A percentile compares a stretch with the other conserved stretches of the same genome.
Conservation (phyloP, 148 eudicot genomes). For the Limonium bicolor region DNA sequence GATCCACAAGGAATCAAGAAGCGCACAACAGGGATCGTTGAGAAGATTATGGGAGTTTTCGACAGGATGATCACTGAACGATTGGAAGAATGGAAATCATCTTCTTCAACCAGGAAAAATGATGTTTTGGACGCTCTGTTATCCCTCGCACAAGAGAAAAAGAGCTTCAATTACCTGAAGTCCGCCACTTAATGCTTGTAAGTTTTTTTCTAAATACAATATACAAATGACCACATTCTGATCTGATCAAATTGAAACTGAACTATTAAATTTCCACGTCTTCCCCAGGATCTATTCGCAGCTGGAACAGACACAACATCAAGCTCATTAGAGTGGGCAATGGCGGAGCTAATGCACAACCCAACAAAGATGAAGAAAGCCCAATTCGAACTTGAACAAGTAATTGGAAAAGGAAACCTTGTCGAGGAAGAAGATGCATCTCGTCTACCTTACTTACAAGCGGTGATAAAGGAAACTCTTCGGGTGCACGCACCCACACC, state of each 20-base stretch:
- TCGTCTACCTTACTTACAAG: conserved; percentile 10
- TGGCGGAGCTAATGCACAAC: too few species aligned
- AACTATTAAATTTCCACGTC: too few species aligned
- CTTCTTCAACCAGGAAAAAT: not conserved
- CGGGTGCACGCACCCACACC: conserved; percentile 4
- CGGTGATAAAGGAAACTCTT: conserved; percentile 5
- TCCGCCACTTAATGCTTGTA: too few species aligned
- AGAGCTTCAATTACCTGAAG: too few species aligned
- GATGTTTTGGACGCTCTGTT: conserved; percentile 7
- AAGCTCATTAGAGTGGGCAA: too few species aligned
- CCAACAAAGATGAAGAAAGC: too few species aligned
- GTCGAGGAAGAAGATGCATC: conserved; percentile 5
- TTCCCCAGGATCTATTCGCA: conserved; percentile 7
- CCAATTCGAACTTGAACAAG: not conserved
- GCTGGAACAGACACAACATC: too few species aligned
- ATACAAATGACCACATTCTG: too few species aligned
- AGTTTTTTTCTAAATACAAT: too few species aligned
- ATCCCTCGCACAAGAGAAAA: not conserved
- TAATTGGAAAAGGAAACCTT: not conserved
- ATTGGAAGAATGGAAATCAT: not conserved
- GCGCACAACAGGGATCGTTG: not conserved
- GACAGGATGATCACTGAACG: conserved; percentile 1
- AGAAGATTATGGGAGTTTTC: conserved; percentile 2
- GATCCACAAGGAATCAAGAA: conserved; percentile 6
- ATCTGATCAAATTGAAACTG: too few species aligned